phyloP scores from a whole-genome alignment of 345 rosid species.

The Clausena lansium region DNA sequence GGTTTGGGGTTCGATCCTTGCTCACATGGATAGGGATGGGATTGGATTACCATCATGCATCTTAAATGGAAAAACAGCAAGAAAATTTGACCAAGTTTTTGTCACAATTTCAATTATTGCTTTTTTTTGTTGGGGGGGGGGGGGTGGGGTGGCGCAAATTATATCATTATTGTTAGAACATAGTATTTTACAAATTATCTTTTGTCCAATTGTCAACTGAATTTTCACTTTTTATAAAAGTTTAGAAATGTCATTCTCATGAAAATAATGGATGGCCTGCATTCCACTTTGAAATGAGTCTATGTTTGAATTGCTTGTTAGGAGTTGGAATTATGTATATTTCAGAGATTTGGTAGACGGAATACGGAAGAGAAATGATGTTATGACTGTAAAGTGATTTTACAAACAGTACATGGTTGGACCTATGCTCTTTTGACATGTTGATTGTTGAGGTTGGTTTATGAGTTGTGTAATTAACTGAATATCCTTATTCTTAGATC shows the following conservation, averaged over 20 bases:
- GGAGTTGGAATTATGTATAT: not conserved
- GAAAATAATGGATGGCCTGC: not conserved
- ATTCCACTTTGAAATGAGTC: not conserved
- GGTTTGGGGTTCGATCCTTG: too few relatives aligned
- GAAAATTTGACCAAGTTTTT: not conserved
- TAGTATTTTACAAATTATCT: not conserved
- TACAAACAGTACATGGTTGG: not conserved
- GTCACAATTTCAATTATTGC: not conserved
- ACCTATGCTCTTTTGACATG: not conserved
- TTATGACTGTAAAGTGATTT: not conserved
- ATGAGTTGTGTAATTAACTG: not conserved
- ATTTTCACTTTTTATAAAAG: not conserved
- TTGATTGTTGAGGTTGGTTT: not conserved
- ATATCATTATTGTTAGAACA: too few relatives aligned
- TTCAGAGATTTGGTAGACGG: not conserved
- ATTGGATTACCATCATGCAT: too few relatives aligned
- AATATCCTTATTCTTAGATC: not conserved
- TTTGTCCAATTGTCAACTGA: not conserved
- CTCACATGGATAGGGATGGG: too few relatives aligned
- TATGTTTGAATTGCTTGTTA: not conserved
- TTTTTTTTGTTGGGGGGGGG: too few relatives aligned
- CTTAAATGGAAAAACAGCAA: not conserved
- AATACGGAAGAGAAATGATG: not conserved
- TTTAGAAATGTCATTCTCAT: not conserved
- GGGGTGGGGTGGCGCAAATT: too few relatives aligned